Percentiles rank a stretch among this genome's conserved stretches.
phyloP scores from a whole-genome alignment of 352 stramenopile genomes.

The Paralagenidium karlingii region DNA sequence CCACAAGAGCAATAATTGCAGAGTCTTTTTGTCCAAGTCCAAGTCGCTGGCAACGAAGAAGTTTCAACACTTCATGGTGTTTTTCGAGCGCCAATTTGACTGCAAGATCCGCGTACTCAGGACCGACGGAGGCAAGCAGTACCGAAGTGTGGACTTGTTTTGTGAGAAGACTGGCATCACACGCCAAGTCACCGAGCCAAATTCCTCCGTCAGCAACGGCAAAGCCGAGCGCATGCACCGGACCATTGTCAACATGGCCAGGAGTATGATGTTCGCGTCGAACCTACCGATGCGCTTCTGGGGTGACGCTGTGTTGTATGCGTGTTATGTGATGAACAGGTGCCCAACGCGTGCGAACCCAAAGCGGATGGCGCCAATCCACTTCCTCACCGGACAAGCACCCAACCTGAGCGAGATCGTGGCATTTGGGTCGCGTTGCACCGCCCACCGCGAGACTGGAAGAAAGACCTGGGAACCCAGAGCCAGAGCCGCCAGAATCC shows the following conservation, averaged over 20 bases:
- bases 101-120: neutral
- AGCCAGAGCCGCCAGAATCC: neutral
- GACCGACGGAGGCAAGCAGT: neutral
- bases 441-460: neutral
- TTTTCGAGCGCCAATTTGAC: neutral
- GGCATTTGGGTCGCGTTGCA: neutral
- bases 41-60: neutral
- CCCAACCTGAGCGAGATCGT: neutral
- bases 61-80: neutral
- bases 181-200: neutral
- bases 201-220: neutral
- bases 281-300: neutral
- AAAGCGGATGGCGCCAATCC: neutral
- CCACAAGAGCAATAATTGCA: slow-evolving; percentile 1
- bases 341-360: neutral
- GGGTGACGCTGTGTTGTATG: neutral
- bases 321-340: neutral
- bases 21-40: neutral
- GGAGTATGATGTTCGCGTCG: neutral
- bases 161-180: neutral
- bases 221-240: neutral
- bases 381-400: neutral
- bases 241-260: neutral
- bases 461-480: neutral
- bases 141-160: neutral